phyloP scores from a whole-genome alignment of 83 land plant genomes.

The Diphasiastrum complanatum region DNA sequence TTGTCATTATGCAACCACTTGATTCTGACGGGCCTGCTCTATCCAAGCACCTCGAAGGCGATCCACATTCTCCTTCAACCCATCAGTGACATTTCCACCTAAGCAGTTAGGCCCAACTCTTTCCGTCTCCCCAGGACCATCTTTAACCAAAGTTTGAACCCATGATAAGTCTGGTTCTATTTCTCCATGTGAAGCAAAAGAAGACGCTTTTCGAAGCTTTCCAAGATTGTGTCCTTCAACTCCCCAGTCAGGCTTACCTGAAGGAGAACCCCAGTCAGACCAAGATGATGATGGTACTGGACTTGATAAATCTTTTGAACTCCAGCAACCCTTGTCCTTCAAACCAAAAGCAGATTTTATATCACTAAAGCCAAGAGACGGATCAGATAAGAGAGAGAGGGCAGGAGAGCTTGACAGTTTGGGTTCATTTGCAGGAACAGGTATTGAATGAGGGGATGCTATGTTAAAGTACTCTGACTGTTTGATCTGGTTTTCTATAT shows the following conservation, averaged over 20 bases:
- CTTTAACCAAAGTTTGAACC: constrained; percentile 50
- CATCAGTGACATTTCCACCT: too few relatives aligned
- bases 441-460: neutral
- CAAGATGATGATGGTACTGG: constrained; percentile 32
- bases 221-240: constrained; percentile 53
- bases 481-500: neutral
- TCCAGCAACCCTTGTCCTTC: constrained; percentile 16
- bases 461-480: neutral
- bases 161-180: constrained; percentile 55
- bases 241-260: constrained; percentile 74
- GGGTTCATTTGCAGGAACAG: neutral
- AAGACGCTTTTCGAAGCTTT: constrained; percentile 64
- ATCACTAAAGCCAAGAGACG: too few relatives aligned
- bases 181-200: constrained; percentile 47
- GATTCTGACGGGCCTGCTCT: too few relatives aligned
- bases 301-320: neutral
- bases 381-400: too few relatives aligned
- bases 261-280: constrained; percentile 32
- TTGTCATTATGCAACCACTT: too few relatives aligned
- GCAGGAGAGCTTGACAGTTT: too few relatives aligned
- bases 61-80: too few relatives aligned
- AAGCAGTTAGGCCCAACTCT: too few relatives aligned
- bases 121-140: constrained; percentile 27
- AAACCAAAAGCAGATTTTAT: neutral
- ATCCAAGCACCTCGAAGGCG: too few relatives aligned